These are phyloP conservation scores for Talaromyces atroroseus DNA, from an alignment of 2,329 filamentous ascomycete species.

Conservation along the genomic window DNA sequence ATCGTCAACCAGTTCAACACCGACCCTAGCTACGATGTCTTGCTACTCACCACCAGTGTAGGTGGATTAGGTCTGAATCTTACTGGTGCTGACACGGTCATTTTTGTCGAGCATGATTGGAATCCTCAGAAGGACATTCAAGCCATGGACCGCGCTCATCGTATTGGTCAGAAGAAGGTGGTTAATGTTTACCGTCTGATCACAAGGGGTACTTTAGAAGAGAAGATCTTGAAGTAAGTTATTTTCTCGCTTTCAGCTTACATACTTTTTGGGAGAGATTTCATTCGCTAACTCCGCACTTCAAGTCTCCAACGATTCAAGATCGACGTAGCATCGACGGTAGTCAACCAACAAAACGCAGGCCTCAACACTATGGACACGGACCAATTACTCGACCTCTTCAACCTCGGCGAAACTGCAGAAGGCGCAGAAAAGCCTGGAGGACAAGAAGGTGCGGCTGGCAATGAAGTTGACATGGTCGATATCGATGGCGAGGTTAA, in stretches of 20 bases:
- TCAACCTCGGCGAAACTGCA: conserved; percentile 74
- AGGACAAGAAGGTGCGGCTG: conserved; percentile 51
- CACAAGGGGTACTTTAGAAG: conserved; percentile 89
- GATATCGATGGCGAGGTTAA: conserved; percentile 88
- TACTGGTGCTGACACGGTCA: conserved; percentile 95
- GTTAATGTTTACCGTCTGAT: conserved; percentile 98
- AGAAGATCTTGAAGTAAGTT: conserved; percentile 82
- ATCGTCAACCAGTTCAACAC: conserved; percentile 99
- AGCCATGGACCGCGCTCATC: conserved; percentile 96
- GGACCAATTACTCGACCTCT: conserved; percentile 93
- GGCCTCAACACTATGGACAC: conserved; percentile 95
- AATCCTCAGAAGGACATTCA: conserved; percentile 98
- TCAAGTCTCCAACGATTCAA: conserved; percentile 93
- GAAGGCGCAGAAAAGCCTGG: conserved; percentile 52
- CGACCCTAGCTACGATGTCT: conserved; percentile 90
- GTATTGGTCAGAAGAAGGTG: conserved; percentile 99
- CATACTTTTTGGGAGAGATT: not conserved
- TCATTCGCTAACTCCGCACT: conserved; percentile 7
- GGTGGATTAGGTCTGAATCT: conserved; percentile 91
- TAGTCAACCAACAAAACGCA: conserved; percentile 98
- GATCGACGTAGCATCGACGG: conserved; percentile 95
- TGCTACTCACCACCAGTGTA: conserved; percentile 90
- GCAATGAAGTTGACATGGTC: conserved; percentile 67
- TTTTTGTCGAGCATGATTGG: conserved; percentile 99
- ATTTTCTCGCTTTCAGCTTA: not conserved